Evolutionary conservation across 2,329 filamentous ascomycete genomes (phyloP).

Genomic region (Colletotrichum gigasporum): DNA sequence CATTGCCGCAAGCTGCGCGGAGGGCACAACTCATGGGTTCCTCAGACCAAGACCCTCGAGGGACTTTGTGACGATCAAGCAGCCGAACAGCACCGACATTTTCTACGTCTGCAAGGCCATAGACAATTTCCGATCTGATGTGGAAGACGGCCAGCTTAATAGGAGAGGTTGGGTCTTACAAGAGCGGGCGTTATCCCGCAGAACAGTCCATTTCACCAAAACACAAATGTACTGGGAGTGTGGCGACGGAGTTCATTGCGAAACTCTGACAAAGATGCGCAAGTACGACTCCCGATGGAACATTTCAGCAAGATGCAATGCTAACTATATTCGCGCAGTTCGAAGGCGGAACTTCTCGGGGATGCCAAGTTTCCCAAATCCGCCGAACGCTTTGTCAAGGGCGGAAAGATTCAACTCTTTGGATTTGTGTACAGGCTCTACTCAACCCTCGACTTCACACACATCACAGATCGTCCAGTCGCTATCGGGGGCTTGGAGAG

Average conservation of each 20-base stretch:
- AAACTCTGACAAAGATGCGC: conserved; percentile 38
- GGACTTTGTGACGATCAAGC: no score
- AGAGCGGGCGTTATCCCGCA: conserved; percentile 45
- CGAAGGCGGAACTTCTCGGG: conserved; percentile 14
- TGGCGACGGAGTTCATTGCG: conserved; percentile 43
- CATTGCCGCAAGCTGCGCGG: not conserved
- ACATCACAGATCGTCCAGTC: not conserved
- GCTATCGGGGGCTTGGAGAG: conserved; percentile 7
- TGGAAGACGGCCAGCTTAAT: conserved; percentile 41
- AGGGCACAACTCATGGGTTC: not conserved
- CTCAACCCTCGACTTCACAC: not conserved
- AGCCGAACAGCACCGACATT: no score
- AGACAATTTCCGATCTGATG: conserved; percentile 45
- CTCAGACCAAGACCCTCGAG: no score
- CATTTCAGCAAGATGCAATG: no score
- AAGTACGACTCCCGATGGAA: no score
- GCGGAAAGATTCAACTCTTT: conserved; percentile 6
- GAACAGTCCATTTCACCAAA: conserved; percentile 47
- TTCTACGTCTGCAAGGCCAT: conserved; percentile 40
- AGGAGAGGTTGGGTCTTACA: conserved; percentile 50
- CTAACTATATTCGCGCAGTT: not conserved
- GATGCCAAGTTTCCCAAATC: conserved; percentile 21
- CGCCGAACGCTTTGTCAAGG: no score
- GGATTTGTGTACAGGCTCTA: conserved; percentile 5
- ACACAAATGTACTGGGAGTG: conserved; percentile 50